A percentile compares a stretch with the other conserved stretches of the same genome.
Evolutionary conservation across 768 basidiomycete species (phyloP).

Genomic region (Nevesoporus exiguus): DNA sequence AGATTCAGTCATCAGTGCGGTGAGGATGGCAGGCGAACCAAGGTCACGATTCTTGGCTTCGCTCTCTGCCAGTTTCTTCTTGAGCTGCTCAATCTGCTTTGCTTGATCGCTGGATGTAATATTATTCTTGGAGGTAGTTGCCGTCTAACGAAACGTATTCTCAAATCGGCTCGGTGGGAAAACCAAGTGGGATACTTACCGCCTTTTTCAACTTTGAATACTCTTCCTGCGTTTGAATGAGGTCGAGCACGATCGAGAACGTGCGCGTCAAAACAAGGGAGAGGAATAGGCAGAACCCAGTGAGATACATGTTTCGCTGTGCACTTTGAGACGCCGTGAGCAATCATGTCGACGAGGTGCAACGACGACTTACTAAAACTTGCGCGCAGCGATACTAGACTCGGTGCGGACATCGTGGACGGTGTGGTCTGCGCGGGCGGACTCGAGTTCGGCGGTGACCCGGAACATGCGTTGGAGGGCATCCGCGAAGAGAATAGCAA

Average conservation of each 20-base stretch:
- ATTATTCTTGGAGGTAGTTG: conserved; percentile 31
- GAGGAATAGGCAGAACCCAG: conserved; percentile 92
- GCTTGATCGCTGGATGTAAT: conserved; percentile 21
- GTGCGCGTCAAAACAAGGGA: conserved; percentile 91
- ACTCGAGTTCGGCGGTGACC: conserved; percentile 66
- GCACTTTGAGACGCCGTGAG: conserved; percentile 43
- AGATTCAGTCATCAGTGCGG: neutral
- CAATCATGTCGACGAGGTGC: too few relatives aligned
- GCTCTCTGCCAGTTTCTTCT: conserved; percentile 57
- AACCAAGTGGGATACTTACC: conserved; percentile 19
- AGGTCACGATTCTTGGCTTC: conserved; percentile 64
- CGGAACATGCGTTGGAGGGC: conserved; percentile 92
- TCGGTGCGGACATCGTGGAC: conserved; percentile 68
- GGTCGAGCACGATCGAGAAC: conserved; percentile 89
- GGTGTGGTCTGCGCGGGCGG: conserved; percentile 54
- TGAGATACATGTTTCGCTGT: conserved; percentile 89
- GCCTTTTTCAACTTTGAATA: conserved; percentile 77
- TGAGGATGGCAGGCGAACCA: conserved; percentile 38
- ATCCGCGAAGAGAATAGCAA: conserved; percentile 84
- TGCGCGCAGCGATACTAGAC: conserved; percentile 85
- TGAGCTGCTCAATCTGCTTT: conserved; percentile 60
- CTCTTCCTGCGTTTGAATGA: conserved; percentile 86
- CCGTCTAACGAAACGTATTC: conserved; percentile 26
- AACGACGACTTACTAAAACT: conserved; percentile 72
- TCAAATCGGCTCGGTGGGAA: neutral